These are phyloP conservation scores for Exserohilum rostratum DNA, from an alignment of 2,329 filamentous ascomycete species.

Conservation along the genomic window DNA sequence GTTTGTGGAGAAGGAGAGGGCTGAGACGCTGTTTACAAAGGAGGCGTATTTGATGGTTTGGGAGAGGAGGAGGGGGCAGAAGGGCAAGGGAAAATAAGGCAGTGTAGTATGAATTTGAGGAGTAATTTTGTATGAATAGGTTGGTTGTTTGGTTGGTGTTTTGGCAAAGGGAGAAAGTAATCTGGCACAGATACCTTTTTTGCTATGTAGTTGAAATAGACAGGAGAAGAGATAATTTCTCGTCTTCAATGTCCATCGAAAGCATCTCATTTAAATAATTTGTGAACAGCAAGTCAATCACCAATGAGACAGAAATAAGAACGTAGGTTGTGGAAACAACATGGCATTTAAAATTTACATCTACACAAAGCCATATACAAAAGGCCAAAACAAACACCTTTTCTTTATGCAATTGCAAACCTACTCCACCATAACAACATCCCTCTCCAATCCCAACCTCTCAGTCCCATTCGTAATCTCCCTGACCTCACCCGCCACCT, in stretches of 20 bases:
- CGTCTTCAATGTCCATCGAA: too few species aligned
- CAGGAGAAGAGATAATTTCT: too few species aligned
- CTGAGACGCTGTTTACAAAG: constrained; percentile 86
- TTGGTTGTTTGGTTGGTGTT: not conserved
- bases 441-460: constrained; percentile 27
- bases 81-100: not conserved
- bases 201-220: not conserved
- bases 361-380: not conserved
- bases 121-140: not conserved
- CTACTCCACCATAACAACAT: constrained; percentile 43
- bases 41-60: constrained; percentile 97
- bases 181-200: not conserved
- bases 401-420: not conserved
- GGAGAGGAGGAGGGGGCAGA: constrained; percentile 73
- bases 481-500: constrained; percentile 51
- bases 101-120: too few species aligned
- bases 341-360: not conserved
- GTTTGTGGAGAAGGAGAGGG: constrained; percentile 87
- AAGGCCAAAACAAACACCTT: not conserved
- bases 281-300: too few species aligned
- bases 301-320: not conserved
- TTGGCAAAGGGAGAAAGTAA: not conserved
- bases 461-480: constrained; percentile 26
- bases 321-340: not conserved
- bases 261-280: too few species aligned